Base-by-base conservation (phyloP, 2,329 filamentous ascomycete species). In the Dactylellina cionopaga region DNA sequence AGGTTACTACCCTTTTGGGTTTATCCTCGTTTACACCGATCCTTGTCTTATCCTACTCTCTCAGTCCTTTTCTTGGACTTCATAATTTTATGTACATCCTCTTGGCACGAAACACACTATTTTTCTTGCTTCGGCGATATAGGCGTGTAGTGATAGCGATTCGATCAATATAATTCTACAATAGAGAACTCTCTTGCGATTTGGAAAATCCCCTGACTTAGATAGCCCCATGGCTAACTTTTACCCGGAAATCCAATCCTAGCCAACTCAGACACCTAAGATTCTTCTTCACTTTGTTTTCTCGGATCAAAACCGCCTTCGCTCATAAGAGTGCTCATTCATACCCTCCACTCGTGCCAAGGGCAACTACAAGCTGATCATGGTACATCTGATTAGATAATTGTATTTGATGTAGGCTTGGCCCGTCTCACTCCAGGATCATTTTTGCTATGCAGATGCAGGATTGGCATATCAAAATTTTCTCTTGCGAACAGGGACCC, bases 341-440 rank as follows among this genome's bases (percentile, higher is more conserved):
- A 47, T 27, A 24, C 11, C 19, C 19, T 47, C 29, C 9, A 2
- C 17, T 22, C n/a, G 29, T 17, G 33, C 43, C 52, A 58, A 58
- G 52, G 9, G 43, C 44, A 37, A 66, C 62, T 25, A 35, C 17
- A 47, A 51, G 24, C 17, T 55, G 39, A 55, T 46, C 29, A 55
- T 33, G 31, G 15, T 13, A 39, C 27, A 55, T 55, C 47, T 35
- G 60, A 55, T 65, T 65, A 55, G 47, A 65, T 65, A 65, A 65
- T 65, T 35, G 47, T 25, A 63, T 55, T n/a, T 65, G 60, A 47
- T 55, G 39, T n/a, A n/a, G n/a, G n/a, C n/a, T n/a, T n/a, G 7
- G 7, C 10, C n/a, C 15, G 15, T 47, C 37, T 11, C 29, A 47
- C 24, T 37, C 17, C 17, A 37, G 13, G 17, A 19, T 9, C 5